Evolutionary conservation across 106 monocot species (phyloP).

Genomic region (Dioscorea zingiberensis): DNA sequence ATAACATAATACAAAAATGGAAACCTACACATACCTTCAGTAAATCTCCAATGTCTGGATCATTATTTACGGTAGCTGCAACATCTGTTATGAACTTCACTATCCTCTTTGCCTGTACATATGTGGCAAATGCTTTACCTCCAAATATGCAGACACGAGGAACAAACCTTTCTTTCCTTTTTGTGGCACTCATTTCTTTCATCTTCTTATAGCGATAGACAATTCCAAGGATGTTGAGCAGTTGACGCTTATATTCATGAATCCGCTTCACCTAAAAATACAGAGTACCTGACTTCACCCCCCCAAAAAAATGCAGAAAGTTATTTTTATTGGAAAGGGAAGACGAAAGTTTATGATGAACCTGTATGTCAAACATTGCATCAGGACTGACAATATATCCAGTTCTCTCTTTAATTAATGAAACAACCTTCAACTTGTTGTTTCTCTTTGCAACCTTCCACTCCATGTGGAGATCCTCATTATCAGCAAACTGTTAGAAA

Average conservation of each 20-base stretch:
- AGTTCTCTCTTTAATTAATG: slow-evolving; percentile 78
- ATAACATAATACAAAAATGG: too few relatives aligned
- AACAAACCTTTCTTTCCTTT: slow-evolving; percentile 58
- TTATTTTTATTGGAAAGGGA: neutral
- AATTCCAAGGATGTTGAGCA: slow-evolving; percentile 90
- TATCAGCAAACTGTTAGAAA: slow-evolving; percentile 72
- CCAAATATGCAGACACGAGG: slow-evolving; percentile 97
- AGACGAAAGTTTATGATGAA: slow-evolving; percentile 7
- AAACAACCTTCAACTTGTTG: slow-evolving; percentile 86
- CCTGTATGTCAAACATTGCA: slow-evolving; percentile 98
- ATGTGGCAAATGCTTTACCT: slow-evolving; percentile 99
- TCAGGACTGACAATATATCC: slow-evolving; percentile 92
- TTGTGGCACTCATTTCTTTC: slow-evolving; percentile 86
- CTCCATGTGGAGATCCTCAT: slow-evolving; percentile 76
- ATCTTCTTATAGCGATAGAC: slow-evolving; percentile 95
- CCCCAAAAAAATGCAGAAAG: too few relatives aligned
- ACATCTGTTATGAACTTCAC: slow-evolving; percentile 99
- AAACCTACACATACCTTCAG: slow-evolving; percentile 69
- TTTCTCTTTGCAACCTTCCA: slow-evolving; percentile 78
- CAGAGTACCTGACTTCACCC: too few relatives aligned
- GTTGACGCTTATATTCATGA: slow-evolving; percentile 94
- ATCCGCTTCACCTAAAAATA: slow-evolving; percentile 79
- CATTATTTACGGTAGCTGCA: slow-evolving; percentile 86
- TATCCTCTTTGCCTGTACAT: slow-evolving; percentile 95
- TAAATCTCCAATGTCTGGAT: slow-evolving; percentile 87